These are phyloP conservation scores for Aspergillus sp. DNA, from an alignment of 2,329 filamentous ascomycete species.

Conservation along the genomic window DNA sequence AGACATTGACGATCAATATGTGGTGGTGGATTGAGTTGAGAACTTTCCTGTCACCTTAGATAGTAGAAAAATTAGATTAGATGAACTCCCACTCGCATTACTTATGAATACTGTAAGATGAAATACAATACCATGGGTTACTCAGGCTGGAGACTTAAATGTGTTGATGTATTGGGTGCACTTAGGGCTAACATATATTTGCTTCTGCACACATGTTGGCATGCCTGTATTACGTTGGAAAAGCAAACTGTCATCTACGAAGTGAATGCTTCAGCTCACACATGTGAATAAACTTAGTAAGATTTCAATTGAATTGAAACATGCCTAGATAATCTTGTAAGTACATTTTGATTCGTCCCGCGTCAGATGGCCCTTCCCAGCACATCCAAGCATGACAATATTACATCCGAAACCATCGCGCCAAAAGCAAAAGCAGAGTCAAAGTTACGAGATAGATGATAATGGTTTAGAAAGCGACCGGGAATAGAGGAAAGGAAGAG, in stretches of 20 bases:
- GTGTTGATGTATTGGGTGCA: neutral
- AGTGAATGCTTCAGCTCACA: no score
- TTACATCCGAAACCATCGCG: slow-evolving; percentile 41
- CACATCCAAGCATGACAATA: slow-evolving; percentile 26
- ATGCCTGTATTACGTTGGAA: neutral
- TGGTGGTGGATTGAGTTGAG: neutral
- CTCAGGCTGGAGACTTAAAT: neutral
- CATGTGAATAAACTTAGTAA: slow-evolving; percentile 6
- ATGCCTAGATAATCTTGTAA: slow-evolving; percentile 13
- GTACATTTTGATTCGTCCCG: slow-evolving; percentile 24
- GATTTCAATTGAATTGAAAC: slow-evolving; percentile 3
- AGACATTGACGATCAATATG: neutral
- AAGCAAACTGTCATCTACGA: neutral
- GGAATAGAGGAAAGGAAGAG: slow-evolving; percentile 8
- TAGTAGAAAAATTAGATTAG: neutral
- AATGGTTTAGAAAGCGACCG: neutral
- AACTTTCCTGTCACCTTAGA: neutral
- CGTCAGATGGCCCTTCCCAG: slow-evolving; percentile 31
- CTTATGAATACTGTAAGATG: neutral
- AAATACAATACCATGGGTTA: neutral
- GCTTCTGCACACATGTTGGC: neutral
- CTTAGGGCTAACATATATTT: neutral
- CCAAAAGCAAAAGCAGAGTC: slow-evolving; percentile 29
- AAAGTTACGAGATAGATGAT: slow-evolving; percentile 10
- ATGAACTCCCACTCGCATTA: neutral